These are phyloP conservation scores for Fraxinus cuspidata DNA, from an alignment of 257 asterid genomes.

Conservation along the genomic window DNA sequence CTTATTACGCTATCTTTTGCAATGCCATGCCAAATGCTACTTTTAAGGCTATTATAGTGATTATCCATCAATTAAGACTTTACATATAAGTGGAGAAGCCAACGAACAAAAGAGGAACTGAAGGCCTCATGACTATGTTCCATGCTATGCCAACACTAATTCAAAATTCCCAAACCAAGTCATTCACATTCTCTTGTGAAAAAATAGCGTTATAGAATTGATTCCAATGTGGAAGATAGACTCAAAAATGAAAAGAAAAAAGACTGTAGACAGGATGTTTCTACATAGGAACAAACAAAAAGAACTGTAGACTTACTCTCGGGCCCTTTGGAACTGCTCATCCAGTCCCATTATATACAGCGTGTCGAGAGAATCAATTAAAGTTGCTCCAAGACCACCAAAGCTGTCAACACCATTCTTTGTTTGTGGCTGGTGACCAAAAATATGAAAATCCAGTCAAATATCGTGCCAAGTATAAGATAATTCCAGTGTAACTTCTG, in stretches of 20 bases:
- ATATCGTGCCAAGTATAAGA: constrained; percentile 15
- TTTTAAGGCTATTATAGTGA: not conserved
- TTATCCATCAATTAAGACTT: not conserved
- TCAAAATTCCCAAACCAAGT: constrained; percentile 12
- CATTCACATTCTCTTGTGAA: constrained; percentile 1
- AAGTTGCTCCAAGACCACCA: constrained; percentile 99
- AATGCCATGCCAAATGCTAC: not conserved
- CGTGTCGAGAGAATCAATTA: constrained; percentile 94
- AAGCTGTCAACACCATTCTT: constrained; percentile 90
- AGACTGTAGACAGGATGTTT: not conserved
- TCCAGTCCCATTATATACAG: constrained; percentile 94
- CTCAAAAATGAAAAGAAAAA: constrained; percentile 15
- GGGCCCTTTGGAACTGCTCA: constrained; percentile 91
- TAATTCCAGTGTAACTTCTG: constrained; percentile 13
- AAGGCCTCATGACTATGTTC: not conserved
- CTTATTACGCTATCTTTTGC: not conserved
- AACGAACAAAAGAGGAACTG: not conserved
- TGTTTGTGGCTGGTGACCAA: constrained; percentile 77
- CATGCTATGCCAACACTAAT: not conserved
- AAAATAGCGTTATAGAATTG: not conserved
- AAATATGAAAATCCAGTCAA: constrained; percentile 15
- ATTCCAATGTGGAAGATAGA: constrained; percentile 2
- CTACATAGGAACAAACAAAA: not conserved
- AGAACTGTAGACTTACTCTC: constrained; percentile 63
- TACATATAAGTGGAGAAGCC: not conserved